A percentile compares a stretch with the other conserved stretches of the same genome.
These are phyloP conservation scores for Cladosporium sp. DNA, from an alignment of 2,329 filamentous ascomycete genomes.

Conservation along the genomic window DNA sequence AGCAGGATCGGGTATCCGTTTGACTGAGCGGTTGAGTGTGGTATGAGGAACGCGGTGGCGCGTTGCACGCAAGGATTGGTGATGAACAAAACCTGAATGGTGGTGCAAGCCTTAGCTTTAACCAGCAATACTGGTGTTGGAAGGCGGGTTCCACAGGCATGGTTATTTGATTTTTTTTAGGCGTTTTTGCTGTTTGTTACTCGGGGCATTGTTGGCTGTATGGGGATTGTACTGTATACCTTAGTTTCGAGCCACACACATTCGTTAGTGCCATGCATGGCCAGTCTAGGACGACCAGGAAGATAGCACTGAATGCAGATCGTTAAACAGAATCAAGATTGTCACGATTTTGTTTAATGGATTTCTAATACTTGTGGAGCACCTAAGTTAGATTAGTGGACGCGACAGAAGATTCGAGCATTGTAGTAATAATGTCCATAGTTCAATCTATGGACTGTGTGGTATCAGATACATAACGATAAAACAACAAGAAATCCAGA, in stretches of 20 bases:
- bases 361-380: too few species aligned
- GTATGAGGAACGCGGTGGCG: too few species aligned
- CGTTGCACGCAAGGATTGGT: not conserved
- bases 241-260: not conserved
- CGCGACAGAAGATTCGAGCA: too few species aligned
- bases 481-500: not conserved
- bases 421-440: too few species aligned
- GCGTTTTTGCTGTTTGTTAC: not conserved
- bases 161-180: not conserved
- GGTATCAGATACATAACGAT: not conserved
- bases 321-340: not conserved
- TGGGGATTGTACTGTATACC: not conserved
- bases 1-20: not conserved
- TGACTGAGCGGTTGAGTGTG: not conserved
- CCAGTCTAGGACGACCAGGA: not conserved
- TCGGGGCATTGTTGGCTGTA: not conserved
- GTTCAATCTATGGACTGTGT: not conserved
- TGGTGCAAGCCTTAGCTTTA: not conserved
- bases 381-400: too few species aligned
- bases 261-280: not conserved
- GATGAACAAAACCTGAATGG: too few species aligned
- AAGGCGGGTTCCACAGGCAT: not conserved
- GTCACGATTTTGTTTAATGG: too few species aligned
- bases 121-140: not conserved
- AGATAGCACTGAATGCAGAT: not conserved